These are phyloP conservation scores for Pythium phragmiticola DNA, from an alignment of 352 stramenopile genomes.

Conservation along the genomic window DNA sequence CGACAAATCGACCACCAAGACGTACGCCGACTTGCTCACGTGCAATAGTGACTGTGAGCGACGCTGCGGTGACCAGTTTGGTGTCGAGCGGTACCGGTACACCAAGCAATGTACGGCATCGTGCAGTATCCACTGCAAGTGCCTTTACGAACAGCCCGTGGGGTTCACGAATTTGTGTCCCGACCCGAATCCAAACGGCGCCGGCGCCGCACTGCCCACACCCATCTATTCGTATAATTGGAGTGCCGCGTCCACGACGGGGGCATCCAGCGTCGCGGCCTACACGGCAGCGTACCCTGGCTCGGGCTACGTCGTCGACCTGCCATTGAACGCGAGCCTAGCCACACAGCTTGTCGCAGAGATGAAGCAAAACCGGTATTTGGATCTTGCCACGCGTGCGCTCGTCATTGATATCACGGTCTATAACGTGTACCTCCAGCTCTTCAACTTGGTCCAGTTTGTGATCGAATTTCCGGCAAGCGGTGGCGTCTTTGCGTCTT, in stretches of 20 bases:
- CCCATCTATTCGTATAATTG: conserved; percentile 60
- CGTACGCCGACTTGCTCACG: conserved; percentile 49
- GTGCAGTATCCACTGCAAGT: conserved; percentile 62
- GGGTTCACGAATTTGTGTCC: conserved; percentile 46
- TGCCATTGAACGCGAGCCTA: conserved; percentile 37
- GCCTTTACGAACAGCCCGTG: conserved; percentile 59
- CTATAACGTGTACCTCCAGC: conserved; percentile 63
- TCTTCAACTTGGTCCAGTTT: conserved; percentile 63
- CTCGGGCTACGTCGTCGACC: conserved; percentile 60
- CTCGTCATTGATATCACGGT: conserved; percentile 65
- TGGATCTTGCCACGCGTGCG: conserved; percentile 61
- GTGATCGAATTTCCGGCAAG: conserved; percentile 64
- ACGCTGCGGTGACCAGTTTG: conserved; percentile 47
- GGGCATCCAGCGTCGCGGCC: conserved; percentile 23
- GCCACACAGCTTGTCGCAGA: conserved; percentile 28
- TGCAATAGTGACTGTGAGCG: conserved; percentile 53
- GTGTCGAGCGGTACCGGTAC: conserved; percentile 60
- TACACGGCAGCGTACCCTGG: conserved; percentile 46
- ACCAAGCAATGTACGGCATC: conserved; percentile 33
- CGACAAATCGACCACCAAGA: conserved; percentile 34
- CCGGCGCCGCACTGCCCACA: conserved; percentile 30
- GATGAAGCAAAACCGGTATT: conserved; percentile 43
- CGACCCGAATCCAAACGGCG: conserved; percentile 56
- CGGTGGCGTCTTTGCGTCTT: conserved; percentile 46
- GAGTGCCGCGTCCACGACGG: conserved; percentile 30